Conservation (phyloP, 2,329 filamentous ascomycete species). For the Pseudogymnoascus verrucosus region DNA sequence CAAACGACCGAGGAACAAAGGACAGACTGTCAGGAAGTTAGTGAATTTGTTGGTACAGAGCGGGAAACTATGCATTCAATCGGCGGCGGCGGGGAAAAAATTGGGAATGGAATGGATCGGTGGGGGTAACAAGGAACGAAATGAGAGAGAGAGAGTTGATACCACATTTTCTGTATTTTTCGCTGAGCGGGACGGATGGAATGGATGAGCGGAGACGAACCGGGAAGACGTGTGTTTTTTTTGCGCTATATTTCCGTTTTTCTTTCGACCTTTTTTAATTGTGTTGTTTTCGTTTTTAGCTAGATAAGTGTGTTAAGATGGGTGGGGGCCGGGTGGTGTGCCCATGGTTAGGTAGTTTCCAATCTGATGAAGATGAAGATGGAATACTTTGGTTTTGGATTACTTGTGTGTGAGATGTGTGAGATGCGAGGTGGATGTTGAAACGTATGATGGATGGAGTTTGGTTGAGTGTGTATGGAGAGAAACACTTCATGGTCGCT, state of each 20-base stretch:
- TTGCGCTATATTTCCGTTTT: neutral
- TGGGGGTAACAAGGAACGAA: neutral
- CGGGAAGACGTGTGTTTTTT: neutral
- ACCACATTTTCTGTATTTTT: conserved; percentile 3
- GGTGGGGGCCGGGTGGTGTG: neutral
- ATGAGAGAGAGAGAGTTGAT: neutral
- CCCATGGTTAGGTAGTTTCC: neutral
- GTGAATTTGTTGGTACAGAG: neutral
- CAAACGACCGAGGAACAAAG: neutral
- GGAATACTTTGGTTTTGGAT: neutral
- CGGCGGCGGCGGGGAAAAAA: neutral
- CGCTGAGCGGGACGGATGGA: neutral
- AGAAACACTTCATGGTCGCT: too few relatives aligned
- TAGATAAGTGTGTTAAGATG: neutral
- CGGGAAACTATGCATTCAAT: neutral
- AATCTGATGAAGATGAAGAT: neutral
- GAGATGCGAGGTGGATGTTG: neutral
- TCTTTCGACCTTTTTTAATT: neutral
- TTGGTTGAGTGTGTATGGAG: neutral
- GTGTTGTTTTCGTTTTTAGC: neutral
- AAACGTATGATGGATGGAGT: neutral
- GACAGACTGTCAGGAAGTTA: neutral
- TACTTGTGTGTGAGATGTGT: neutral
- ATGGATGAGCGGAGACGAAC: neutral
- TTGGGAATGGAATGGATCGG: neutral